Conservation (phyloP, 2,329 filamentous ascomycete species). For the Zasmidium cellare region DNA sequence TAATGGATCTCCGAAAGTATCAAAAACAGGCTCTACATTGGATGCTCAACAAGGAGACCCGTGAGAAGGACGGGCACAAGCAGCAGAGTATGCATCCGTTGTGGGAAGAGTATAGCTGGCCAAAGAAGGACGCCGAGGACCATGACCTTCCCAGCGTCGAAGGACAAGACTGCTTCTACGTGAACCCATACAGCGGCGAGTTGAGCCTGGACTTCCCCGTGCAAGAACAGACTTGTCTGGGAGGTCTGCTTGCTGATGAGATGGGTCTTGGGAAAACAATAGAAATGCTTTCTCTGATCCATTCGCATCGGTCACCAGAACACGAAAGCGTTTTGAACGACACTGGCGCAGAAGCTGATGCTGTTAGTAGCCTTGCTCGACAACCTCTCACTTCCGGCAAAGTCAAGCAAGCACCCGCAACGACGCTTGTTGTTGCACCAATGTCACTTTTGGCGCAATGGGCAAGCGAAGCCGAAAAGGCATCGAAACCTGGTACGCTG, state of each 20-base stretch:
- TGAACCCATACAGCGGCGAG: conserved; percentile 96
- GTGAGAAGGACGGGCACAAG: conserved; percentile 65
- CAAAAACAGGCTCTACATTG: conserved; percentile 94
- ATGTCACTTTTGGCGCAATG: conserved; percentile 97
- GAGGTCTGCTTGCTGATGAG: conserved; percentile 90
- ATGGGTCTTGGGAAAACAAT: conserved; percentile 99
- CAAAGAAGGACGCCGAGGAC: conserved; percentile 81
- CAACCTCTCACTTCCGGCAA: conserved; percentile 58
- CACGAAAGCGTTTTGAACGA: conserved; percentile 30
- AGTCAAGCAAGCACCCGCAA: conserved; percentile 73
- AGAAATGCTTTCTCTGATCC: conserved; percentile 93
- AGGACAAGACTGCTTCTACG: conserved; percentile 76
- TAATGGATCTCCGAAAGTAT: conserved; percentile 82
- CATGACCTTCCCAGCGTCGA: conserved; percentile 66
- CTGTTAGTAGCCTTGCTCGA: conserved; percentile 63
- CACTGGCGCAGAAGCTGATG: conserved; percentile 31
- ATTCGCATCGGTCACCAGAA: conserved; percentile 67
- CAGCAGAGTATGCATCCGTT: conserved; percentile 90
- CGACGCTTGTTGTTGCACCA: conserved; percentile 91
- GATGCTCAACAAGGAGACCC: conserved; percentile 93
- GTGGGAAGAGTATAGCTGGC: conserved; percentile 96
- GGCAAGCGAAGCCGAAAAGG: conserved; percentile 92
- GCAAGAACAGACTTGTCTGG: conserved; percentile 92
- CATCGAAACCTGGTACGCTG: conserved; percentile 79
- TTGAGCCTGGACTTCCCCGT: conserved; percentile 86